Conservation (phyloP, 2,329 filamentous ascomycete genomes). For the Trichoderma aggressivum region DNA sequence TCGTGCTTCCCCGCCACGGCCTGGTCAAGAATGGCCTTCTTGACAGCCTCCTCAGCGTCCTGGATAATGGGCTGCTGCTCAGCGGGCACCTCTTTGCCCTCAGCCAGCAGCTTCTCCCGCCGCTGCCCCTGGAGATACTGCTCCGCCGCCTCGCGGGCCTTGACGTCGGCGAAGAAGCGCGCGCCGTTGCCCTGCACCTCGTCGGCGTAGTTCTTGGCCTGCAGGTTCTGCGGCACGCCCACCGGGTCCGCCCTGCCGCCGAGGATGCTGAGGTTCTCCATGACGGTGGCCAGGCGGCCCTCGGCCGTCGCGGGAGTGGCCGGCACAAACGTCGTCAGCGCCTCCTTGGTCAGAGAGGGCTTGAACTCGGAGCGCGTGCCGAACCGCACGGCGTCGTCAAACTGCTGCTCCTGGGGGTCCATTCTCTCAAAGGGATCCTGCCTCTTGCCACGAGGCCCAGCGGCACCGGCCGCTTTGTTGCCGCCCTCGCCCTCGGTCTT, state of each 20-base stretch:
- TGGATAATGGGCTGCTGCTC: slow-evolving; percentile 28
- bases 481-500: slow-evolving; percentile 26
- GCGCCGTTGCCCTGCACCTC: slow-evolving; percentile 30
- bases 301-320: slow-evolving; percentile 27
- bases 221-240: slow-evolving; percentile 30
- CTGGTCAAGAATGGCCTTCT: slow-evolving; percentile 32
- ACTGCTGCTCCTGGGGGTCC: slow-evolving; percentile 35
- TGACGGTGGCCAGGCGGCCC: slow-evolving; percentile 33
- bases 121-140: slow-evolving; percentile 28
- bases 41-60: slow-evolving; percentile 34
- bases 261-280: slow-evolving; percentile 37
- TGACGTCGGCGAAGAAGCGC: slow-evolving; percentile 33
- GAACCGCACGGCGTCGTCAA: slow-evolving; percentile 36
- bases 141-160: slow-evolving; percentile 32
- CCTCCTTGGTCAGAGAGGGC: slow-evolving; percentile 35
- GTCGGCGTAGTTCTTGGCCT: slow-evolving; percentile 31
- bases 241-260: slow-evolving; percentile 36
- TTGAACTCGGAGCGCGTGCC: slow-evolving; percentile 31
- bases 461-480: slow-evolving; percentile 14
- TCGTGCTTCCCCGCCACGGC: slow-evolving; percentile 38
- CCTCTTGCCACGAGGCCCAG: slow-evolving; percentile 20
- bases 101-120: slow-evolving; percentile 21
- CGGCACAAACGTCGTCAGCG: slow-evolving; percentile 32
- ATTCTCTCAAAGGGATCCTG: slow-evolving; percentile 27
- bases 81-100: slow-evolving; percentile 11